Evolutionary conservation across 306 rosid species (phyloP), one percentile per base, ranked within the genome.

Genomic region (Cicer yamashitae): DNA sequence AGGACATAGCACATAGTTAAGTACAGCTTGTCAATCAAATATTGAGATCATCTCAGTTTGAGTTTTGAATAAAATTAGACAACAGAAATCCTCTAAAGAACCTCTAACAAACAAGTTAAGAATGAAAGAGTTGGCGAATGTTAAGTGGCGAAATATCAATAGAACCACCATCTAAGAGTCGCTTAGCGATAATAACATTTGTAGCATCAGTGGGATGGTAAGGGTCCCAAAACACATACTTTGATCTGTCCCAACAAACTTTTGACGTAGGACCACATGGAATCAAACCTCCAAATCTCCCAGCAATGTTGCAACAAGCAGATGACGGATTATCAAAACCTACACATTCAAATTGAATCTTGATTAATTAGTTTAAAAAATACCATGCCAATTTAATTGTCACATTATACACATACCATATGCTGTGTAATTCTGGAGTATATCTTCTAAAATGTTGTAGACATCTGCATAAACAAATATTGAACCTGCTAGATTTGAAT

Each of bases 121-220:
- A 50, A 10, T 2, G 87, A 54, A 57, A 30, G 2, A 90, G 87
- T 75, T 68, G 65, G 9, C 84, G 74, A 74, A 88, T 41, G 48
- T 84, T 93, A 11, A 85, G 8, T 0, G 98, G 98, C 17, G 82
- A 86, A 40, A 90, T 81, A 13, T 75, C 88, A 30, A 3, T 14
- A 3, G 79, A 34, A 43, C 74, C 81, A 3, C 94, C 92, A 10
- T 87, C 83, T 65, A 90, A 14, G 5, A 90, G 84, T 4, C 83
- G 75, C 74, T 77, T 76, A 11, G 96, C 89, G 14, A 87, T 50
- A 71, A 86, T 72, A 17, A 79, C 63, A 66, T 92, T 90, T 3
- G 88, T 78, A 73, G 97, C 93, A 18, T 86, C 90, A 58, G 91
- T 51, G 7, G 94, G 94, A 82, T 92, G 96, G 34, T 59, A 88